Evolutionary conservation across 768 basidiomycete genomes (phyloP).

Genomic region (Baorangia bicolor): DNA sequence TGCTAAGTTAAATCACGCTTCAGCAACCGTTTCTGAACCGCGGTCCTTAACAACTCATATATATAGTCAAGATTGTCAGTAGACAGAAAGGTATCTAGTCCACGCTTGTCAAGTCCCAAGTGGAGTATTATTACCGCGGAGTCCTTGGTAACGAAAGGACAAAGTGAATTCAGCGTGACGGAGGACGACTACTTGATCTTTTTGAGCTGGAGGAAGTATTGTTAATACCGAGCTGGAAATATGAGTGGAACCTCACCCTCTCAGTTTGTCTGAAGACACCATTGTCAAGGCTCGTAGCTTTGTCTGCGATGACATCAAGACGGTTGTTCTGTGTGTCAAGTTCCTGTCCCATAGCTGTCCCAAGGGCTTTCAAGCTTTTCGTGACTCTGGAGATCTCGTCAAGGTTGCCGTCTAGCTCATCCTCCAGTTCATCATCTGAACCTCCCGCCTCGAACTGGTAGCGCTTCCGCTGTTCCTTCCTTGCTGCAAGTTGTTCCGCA

Average conservation of each 20-base stretch:
- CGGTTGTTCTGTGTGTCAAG: slow-evolving; percentile 83
- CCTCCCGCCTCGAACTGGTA: slow-evolving; percentile 91
- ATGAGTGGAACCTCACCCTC: slow-evolving; percentile 50
- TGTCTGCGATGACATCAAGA: slow-evolving; percentile 73
- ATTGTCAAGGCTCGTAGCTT: slow-evolving; percentile 73
- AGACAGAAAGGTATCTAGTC: slow-evolving; percentile 21
- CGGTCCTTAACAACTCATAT: background rate
- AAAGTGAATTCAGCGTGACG: background rate
- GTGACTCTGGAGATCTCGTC: slow-evolving; percentile 80
- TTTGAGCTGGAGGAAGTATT: slow-evolving; percentile 47
- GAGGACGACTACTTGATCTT: slow-evolving; percentile 47
- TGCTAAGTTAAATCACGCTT: background rate
- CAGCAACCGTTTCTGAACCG: background rate
- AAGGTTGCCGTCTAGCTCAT: slow-evolving; percentile 90
- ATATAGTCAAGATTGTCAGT: background rate
- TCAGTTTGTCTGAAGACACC: slow-evolving; percentile 81
- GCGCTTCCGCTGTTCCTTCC: slow-evolving; percentile 72
- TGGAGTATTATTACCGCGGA: background rate
- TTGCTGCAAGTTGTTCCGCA: slow-evolving; percentile 49
- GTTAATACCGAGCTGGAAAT: slow-evolving; percentile 7
- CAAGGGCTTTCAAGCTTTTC: slow-evolving; percentile 75
- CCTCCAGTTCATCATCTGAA: slow-evolving; percentile 92
- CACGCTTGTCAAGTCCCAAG: background rate
- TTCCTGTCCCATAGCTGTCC: slow-evolving; percentile 82
- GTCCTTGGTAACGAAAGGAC: background rate